Evolutionary conservation across 768 basidiomycete genomes (phyloP), one percentile per base, ranked within the genome.

Genomic region (Pleurotus tuber-regium): DNA sequence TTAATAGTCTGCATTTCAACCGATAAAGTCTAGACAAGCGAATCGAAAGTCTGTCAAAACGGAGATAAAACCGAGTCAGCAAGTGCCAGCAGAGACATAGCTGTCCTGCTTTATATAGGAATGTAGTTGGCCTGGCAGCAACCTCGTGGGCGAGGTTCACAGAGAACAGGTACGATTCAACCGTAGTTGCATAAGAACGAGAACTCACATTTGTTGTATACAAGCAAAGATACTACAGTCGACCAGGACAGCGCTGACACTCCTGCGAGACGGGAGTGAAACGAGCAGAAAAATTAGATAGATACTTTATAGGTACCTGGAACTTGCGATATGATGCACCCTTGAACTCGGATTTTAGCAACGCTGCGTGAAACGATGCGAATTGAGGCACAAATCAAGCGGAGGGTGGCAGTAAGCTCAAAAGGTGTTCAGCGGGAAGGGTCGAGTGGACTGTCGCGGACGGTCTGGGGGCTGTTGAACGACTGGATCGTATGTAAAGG

Each of bases 1-100:
- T 97, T 96, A 69, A 96, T 97, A 50, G 94, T 97, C 68, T 97
- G 93, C 93, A 96, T 96, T 54, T 64, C 70, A 67, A 54, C 50
- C 42, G 51, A 38, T 36, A 23, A 35, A 49, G 42, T 56, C 61
- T 60, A 52, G 48, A 51, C 35, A 6, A 48, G 31, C 54, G 46
- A 36, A 36, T 44, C 28, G 35, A 16, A 36, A 33, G 33, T 44
- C 44, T 23, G 29, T 39, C 5, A 29, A 21, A 33, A 44, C n/a
- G 38, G 18, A 30, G 19, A 36, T 36, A 21, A 16, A 57, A 50
- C 56, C 52, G 31, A 35, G 46, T 29, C 23, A 36, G 46, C 23
- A 24, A 12, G 42, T 28, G 43, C 23, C 16, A 8, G 30, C 21
- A 11, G 12, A 43, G 12, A 44, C 24, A 12, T 31, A n/a, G 26